Percentiles rank a stretch among this genome's conserved stretches.
These are phyloP conservation scores for Meira nashicola DNA, from an alignment of 1,284 basidiomycete species.

Conservation along the genomic window DNA sequence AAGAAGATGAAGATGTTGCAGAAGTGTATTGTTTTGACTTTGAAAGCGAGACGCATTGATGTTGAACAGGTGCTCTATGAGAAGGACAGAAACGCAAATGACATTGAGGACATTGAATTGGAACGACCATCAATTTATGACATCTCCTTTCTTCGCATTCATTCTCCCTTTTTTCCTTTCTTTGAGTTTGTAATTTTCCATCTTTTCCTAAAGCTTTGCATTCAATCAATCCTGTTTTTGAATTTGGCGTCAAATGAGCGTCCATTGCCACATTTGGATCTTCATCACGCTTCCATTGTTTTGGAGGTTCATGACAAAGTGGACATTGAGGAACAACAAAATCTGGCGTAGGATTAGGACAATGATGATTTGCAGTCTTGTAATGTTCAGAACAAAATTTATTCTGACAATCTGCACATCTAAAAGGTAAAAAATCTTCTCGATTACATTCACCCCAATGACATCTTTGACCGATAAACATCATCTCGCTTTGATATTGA, in stretches of 20 bases:
- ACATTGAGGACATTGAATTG: slow-evolving; percentile 35
- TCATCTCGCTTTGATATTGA: slow-evolving; percentile 22
- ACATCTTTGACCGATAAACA: slow-evolving; percentile 45
- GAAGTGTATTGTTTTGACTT: neutral
- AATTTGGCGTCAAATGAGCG: slow-evolving; percentile 28
- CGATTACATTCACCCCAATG: slow-evolving; percentile 33
- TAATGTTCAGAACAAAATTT: slow-evolving; percentile 36
- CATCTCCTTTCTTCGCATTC: slow-evolving; percentile 36
- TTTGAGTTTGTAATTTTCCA: slow-evolving; percentile 10
- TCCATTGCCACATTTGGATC: slow-evolving; percentile 47
- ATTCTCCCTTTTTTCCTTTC: slow-evolving; percentile 28
- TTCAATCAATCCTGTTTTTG: slow-evolving; percentile 1
- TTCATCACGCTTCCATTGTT: slow-evolving; percentile 37
- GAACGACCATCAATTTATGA: slow-evolving; percentile 44
- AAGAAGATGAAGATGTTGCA: neutral
- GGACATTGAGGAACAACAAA: slow-evolving; percentile 42
- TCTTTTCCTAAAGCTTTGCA: slow-evolving; percentile 30
- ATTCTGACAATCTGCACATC: slow-evolving; percentile 36
- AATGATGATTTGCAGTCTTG: slow-evolving; percentile 26
- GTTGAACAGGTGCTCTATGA: slow-evolving; percentile 39
- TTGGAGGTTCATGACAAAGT: slow-evolving; percentile 37
- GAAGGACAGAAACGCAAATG: slow-evolving; percentile 33
- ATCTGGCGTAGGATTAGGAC: slow-evolving; percentile 22
- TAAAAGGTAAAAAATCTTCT: slow-evolving; percentile 45
- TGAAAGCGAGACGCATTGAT: slow-evolving; percentile 19